Base-by-base conservation (phyloP, 345 rosid species). In the Cardamine resedifolia region DNA sequence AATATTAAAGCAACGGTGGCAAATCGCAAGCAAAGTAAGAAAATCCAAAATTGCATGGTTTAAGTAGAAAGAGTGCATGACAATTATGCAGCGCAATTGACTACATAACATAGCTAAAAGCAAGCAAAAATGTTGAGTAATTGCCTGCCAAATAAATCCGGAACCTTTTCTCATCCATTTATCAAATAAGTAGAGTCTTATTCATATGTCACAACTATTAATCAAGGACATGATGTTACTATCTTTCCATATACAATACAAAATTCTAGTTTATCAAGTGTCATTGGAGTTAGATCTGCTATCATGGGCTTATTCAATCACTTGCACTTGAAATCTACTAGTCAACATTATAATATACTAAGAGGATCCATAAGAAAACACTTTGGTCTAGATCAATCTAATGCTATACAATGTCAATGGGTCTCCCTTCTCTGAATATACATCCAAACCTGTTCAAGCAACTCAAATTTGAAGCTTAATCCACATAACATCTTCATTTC, bases 311-410 rank as follows among this genome's bases (percentile, higher is more conserved):
- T 36, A 36, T 9, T 15, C 44, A 51, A 19, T 63, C 18, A 28
- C 15, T 39, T 71, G 3, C 2, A 4, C 7, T 26, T 27, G 11
- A 39, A 62, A 41, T 18, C 26, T 14, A 72, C 47, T 14, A 63
- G 26, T 10, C 55, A 39, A 41, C 34, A 50, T 12, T 27, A 28
- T 5, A 41, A 15, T 55, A 55, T 43, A 31, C 34, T 19, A 43
- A 20, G 2, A n/a, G 26, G 63, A 64, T 51, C 20, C 21, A 43
- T n/a, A 27, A 41, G 34, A 21, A 10, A n/a, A 72, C 10, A 45
- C 53, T 31, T 30, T 45, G 39, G 44, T 44, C 70, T 15, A 62
- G 20, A 62, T 31, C 48, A 41, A 72, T 28, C 56, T 41, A 72
- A 63, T 43, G 57, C 30, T 6, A n/a, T 12, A 44, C 27, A 68